Base-by-base conservation (phyloP, 2,329 filamentous ascomycete genomes). In the Lasiodiplodia gonubiensis region DNA sequence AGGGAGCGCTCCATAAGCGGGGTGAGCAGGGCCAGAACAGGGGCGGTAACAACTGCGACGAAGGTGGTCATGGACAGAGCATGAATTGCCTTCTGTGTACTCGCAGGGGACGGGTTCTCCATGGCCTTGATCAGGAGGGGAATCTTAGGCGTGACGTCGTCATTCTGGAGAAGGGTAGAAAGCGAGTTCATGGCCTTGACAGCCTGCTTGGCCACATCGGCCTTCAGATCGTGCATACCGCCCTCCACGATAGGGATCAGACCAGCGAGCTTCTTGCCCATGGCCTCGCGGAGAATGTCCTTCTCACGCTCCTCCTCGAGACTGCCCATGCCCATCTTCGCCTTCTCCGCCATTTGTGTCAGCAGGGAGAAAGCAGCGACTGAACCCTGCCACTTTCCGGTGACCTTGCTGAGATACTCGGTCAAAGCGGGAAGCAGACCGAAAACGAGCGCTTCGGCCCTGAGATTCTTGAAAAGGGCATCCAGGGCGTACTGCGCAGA, bases 11-110 rank as follows among this genome's bases (percentile, higher is more conserved):
- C 95, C 33, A 99, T 88, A 72, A 98, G 90, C 54, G 95, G 95
- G 1, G 95, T 99, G 66, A 99, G 86, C 67, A 99, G 89, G 21
- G 95, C 95, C 68, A 99, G 88, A 5, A 98, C 94, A 11, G 95
- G 95, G 10, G 94, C 97, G 14, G 93, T 97, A 73, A 99, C 95
- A 71, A 97, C 87, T 67, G 95, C 94, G 64, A 99, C 95, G 73
- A 99, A 99, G n/a, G 95, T 99, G 12, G 95, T 99, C 83, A 97
- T 93, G 4, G 94, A 97, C 54, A 99, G 86, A 54, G 94, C 95
- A 77, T 97, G 95, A 71, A 99, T 98, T 37, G 95, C 94, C 84
- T 97, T 97, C 78, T 97, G 92, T 67, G 96, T 86, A 33, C 91
- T 93, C 79, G 96, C 89, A 16, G 92, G 85, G 12, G 93, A 97